phyloP scores from a whole-genome alignment of 257 asterid species.

The Galeopsis tetrahit region DNA sequence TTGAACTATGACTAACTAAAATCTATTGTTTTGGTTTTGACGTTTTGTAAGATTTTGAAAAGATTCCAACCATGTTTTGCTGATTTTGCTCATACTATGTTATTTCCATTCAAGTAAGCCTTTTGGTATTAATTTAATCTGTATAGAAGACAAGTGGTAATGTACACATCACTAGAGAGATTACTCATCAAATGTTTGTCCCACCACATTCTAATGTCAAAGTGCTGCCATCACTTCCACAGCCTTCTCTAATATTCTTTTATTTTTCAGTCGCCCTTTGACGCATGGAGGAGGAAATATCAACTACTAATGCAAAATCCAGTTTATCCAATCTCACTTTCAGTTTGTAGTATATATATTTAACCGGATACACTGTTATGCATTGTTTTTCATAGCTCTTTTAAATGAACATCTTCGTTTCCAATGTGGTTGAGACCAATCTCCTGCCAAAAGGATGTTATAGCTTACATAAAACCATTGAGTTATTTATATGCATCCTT shows the following conservation, averaged over 20 bases:
- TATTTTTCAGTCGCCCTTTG: neutral
- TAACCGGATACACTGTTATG: neutral
- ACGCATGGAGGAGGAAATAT: neutral
- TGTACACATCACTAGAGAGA: neutral
- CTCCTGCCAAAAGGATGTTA: neutral
- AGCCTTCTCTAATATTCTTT: neutral
- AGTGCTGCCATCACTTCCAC: neutral
- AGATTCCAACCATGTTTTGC: neutral
- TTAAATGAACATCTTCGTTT: neutral
- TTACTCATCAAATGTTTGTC: neutral
- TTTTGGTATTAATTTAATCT: constrained; percentile 6
- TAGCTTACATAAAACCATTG: neutral
- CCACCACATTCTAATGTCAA: neutral
- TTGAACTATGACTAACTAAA: constrained; percentile 2
- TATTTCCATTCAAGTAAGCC: neutral
- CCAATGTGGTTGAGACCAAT: neutral
- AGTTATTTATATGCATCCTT: constrained; percentile 3
- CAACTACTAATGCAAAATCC: neutral
- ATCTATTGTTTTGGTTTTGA: neutral
- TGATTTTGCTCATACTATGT: neutral
- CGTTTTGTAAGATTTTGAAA: neutral
- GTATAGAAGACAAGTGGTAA: neutral
- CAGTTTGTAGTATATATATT: neutral
- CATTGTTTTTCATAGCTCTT: neutral
- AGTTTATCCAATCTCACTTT: neutral